Conservation (phyloP, 1,139 yeast genomes). For the Hemisphaericaspora subhashii region DNA sequence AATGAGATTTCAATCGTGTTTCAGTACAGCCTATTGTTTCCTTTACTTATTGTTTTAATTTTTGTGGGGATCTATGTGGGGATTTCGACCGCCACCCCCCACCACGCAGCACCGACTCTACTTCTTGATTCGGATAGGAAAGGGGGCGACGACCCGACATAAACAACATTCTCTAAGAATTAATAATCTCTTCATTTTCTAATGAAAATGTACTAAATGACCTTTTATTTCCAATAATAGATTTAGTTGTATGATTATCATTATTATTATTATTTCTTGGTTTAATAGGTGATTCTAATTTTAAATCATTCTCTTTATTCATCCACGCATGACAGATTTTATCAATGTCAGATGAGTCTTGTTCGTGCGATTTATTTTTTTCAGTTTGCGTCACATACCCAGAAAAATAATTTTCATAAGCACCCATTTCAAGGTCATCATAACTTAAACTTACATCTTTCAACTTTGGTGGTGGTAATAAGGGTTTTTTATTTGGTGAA, state of each 20-base stretch:
- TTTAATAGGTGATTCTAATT: slow-evolving; percentile 2
- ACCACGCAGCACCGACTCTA: no score
- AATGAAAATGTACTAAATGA: slow-evolving; percentile 13
- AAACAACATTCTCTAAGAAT: slow-evolving; percentile 1
- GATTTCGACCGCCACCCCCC: no score
- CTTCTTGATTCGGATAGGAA: no score
- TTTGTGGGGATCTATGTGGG: slow-evolving; percentile 1
- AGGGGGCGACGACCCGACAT: neutral
- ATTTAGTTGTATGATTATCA: no score
- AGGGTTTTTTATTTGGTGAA: neutral
- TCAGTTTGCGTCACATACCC: slow-evolving; percentile 7
- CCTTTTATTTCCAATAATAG: slow-evolving; percentile 9
- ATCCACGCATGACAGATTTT: slow-evolving; percentile 8
- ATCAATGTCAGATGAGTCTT: slow-evolving; percentile 4
- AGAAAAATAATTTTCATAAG: slow-evolving; percentile 24
- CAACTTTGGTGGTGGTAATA: neutral
- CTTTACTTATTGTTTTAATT: neutral
- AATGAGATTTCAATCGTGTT: neutral
- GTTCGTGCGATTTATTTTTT: neutral
- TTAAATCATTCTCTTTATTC: slow-evolving; percentile 8
- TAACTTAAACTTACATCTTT: slow-evolving; percentile 7
- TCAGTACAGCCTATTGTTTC: neutral
- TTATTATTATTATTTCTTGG: slow-evolving; percentile 3
- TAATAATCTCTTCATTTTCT: slow-evolving; percentile 11
- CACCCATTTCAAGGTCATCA: slow-evolving; percentile 27